Base-by-base conservation (phyloP, 2,329 filamentous ascomycete species). In the Beauveria varroae region DNA sequence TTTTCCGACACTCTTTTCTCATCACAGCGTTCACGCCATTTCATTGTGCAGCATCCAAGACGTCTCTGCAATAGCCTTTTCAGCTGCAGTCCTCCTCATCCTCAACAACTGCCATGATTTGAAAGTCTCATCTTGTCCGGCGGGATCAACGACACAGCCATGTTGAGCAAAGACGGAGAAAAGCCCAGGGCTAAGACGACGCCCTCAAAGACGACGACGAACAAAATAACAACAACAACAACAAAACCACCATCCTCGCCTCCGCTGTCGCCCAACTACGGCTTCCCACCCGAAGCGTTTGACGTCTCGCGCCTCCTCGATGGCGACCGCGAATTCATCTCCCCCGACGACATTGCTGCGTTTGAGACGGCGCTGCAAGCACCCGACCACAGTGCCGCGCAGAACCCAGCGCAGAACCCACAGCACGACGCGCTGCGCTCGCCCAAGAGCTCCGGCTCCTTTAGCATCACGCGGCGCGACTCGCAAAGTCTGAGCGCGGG, bases 281-380 rank as follows among this genome's bases (percentile, higher is more conserved):
- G 86, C 66, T 87, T 86, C 69, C 78, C 81, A 5, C 71, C 78
- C 46, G 80, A 87, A 65, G 84, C 82, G 51, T 92, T 88, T 75
- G 88, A 95, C 73, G 79, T 82, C 63, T 80, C 81, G 18, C 78
- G 76, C 43, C 81, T 97, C 22, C 93, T 92, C n/a, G 92, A 96
- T 73, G 85, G 81, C 73, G 83, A 93, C 72, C 81, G 82, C 68
- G 86, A 95, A 61, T 97, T 97, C 71, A 79, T 96, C 67, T 75
- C 83, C 50, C 79, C 86, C 46, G 85, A 85, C 63, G 88, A 96
- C 70, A 79, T 96, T 37, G 79, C 83, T 43, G 87, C 89, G 60
- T 98, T 98, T 73, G 87, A 89, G 63, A 85, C 84, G 63, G 93
- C 93, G 8, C 82, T 97, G 9, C 83, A 86, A n/a, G 90, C 90